Evolutionary conservation across 495 filamentous ascomycete genomes (phyloP).

Genomic region (Penicillium steckii): DNA sequence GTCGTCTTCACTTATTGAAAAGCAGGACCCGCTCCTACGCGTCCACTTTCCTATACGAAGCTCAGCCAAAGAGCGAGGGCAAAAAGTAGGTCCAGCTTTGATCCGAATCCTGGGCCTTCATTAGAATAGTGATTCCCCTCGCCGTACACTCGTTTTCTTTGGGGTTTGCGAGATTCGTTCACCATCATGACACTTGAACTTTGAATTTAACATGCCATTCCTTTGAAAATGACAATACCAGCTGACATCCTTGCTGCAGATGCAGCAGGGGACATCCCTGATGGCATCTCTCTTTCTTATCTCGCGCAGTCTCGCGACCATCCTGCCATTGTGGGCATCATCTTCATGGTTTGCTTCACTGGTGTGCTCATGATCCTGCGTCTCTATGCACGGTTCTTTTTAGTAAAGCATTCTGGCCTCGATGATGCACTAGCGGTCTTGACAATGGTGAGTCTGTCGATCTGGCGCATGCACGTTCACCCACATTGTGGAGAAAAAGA

Average conservation of each 20-base stretch:
- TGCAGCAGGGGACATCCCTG: slow-evolving; percentile 32
- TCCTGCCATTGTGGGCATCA: slow-evolving; percentile 37
- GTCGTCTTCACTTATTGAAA: not conserved
- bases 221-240: slow-evolving; percentile 28
- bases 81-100: no score
- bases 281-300: slow-evolving; percentile 31
- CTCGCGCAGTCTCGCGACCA: slow-evolving; percentile 39
- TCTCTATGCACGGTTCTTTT: slow-evolving; percentile 32
- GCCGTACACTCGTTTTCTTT: not conserved
- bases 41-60: slow-evolving; percentile 9
- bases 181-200: not conserved
- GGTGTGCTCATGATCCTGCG: slow-evolving; percentile 28
- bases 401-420: slow-evolving; percentile 32
- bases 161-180: not conserved
- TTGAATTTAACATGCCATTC: slow-evolving; percentile 9
- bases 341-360: slow-evolving; percentile 37
- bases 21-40: slow-evolving; percentile 6
- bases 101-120: not conserved
- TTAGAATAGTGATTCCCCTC: not conserved
- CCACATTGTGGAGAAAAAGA: slow-evolving; percentile 1
- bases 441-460: slow-evolving; percentile 32
- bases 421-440: slow-evolving; percentile 38
- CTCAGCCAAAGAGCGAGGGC: not conserved
- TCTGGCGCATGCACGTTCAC: slow-evolving; percentile 1
- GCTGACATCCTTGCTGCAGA: slow-evolving; percentile 29